Percentiles rank a stretch among this genome's conserved stretches.
Evolutionary conservation across 371 early-diverging fungal genomes (phyloP).

Genomic region (Chytridiales sp.): DNA sequence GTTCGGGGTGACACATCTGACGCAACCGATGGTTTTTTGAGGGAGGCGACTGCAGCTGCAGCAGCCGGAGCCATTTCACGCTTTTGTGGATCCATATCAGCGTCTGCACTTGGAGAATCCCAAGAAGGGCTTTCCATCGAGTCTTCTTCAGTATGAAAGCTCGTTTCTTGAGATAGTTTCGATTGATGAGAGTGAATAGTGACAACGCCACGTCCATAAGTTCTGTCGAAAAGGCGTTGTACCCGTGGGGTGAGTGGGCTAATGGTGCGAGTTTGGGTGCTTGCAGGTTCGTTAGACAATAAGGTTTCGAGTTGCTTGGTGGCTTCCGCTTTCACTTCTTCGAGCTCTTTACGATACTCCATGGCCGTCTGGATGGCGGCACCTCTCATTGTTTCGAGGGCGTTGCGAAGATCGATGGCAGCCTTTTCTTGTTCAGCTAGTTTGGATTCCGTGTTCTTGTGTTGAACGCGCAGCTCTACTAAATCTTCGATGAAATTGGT

Average conservation of each 20-base stretch:
- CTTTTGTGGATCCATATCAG: slow-evolving; percentile 4
- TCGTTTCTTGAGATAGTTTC: too few species aligned
- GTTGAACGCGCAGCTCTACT: slow-evolving; percentile 62
- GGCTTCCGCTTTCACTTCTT: slow-evolving; percentile 33
- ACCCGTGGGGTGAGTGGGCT: slow-evolving; percentile 26
- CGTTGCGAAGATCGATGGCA: slow-evolving; percentile 68
- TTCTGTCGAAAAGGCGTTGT: slow-evolving; percentile 30
- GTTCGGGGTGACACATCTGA: background rate
- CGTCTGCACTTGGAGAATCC: too few species aligned
- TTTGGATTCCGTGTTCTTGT: slow-evolving; percentile 62
- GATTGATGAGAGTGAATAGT: too few species aligned
- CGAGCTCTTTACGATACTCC: slow-evolving; percentile 76
- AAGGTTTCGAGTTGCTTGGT: too few species aligned
- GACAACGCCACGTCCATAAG: slow-evolving; percentile 31
- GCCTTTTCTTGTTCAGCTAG: slow-evolving; percentile 67
- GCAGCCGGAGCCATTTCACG: slow-evolving; percentile 14
- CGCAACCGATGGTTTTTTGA: background rate
- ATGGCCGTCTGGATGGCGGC: slow-evolving; percentile 74
- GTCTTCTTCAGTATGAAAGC: background rate
- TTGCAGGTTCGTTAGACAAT: too few species aligned
- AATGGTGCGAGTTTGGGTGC: background rate
- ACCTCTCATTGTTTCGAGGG: slow-evolving; percentile 77
- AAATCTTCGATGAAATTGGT: slow-evolving; percentile 78
- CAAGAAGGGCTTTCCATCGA: too few species aligned
- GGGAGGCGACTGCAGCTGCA: slow-evolving; percentile 10